Conservation (phyloP, 768 basidiomycete genomes). For the Phlebiopsis gigantea region DNA sequence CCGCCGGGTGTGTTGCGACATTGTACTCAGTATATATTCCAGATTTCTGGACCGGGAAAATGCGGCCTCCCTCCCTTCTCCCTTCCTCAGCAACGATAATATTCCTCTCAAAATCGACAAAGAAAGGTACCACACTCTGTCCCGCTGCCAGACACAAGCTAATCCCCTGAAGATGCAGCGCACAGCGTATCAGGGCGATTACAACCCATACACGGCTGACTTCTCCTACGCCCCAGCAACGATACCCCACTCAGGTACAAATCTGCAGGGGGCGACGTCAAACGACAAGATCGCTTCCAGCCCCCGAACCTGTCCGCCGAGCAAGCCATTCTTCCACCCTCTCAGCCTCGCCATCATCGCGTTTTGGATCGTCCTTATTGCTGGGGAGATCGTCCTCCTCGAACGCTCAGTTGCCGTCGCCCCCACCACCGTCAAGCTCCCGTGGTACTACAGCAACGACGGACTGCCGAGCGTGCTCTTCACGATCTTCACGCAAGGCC, state of each 20-base stretch:
- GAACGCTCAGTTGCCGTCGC: neutral
- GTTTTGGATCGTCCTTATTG: neutral
- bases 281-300: neutral
- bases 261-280: neutral
- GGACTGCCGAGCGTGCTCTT: neutral
- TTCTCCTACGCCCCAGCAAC: neutral
- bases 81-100: too few species aligned
- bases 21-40: too few species aligned
- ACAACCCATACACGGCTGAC: neutral
- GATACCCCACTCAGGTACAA: neutral
- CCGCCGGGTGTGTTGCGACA: too few species aligned
- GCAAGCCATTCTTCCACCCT: neutral
- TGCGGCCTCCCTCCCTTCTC: too few species aligned
- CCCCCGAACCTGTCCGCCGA: neutral
- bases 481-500: constrained; percentile 4
- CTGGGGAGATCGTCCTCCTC: neutral
- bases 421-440: neutral
- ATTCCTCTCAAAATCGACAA: too few species aligned
- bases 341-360: neutral
- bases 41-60: too few species aligned
- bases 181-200: too few species aligned
- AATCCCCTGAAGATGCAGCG: too few species aligned
- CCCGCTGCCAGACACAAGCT: too few species aligned
- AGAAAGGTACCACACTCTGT: too few species aligned
- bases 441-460: constrained; percentile 1